phyloP scores from a whole-genome alignment of 225 moss, liverwort and hornwort species.

The Bryum argenteum region DNA sequence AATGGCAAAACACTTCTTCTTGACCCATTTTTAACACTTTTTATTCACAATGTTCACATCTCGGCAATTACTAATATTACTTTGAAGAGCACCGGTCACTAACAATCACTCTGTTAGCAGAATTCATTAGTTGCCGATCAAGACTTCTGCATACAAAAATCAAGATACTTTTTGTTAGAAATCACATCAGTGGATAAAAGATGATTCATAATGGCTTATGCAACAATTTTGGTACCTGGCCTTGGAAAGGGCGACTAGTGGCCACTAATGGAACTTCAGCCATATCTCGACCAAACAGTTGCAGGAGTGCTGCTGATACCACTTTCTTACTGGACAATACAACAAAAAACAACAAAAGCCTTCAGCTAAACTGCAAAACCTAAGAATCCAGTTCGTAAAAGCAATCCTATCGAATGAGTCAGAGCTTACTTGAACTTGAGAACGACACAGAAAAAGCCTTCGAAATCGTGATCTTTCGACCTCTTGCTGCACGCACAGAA shows the following conservation, averaged over 20 bases:
- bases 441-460: constrained; percentile 87
- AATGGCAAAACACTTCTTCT: too few relatives aligned
- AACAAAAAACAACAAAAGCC: neutral
- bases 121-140: too few relatives aligned
- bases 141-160: neutral
- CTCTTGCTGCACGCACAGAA: constrained; percentile 64
- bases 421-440: constrained; percentile 84
- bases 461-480: constrained; percentile 86
- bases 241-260: constrained; percentile 64
- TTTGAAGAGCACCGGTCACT: too few relatives aligned
- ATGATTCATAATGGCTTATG: neutral
- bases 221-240: constrained; percentile 60
- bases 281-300: constrained; percentile 86
- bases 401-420: neutral
- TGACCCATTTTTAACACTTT: too few relatives aligned
- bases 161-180: neutral
- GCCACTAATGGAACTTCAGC: constrained; percentile 92
- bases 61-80: too few relatives aligned
- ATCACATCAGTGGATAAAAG: neutral
- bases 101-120: too few relatives aligned
- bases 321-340: constrained; percentile 68
- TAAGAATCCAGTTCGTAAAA: neutral
- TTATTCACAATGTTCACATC: too few relatives aligned
- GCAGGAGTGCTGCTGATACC: constrained; percentile 82
- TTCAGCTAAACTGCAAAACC: neutral